phyloP scores from a whole-genome alignment of 2,329 filamentous ascomycete genomes.

The Fusarium domesticum region DNA sequence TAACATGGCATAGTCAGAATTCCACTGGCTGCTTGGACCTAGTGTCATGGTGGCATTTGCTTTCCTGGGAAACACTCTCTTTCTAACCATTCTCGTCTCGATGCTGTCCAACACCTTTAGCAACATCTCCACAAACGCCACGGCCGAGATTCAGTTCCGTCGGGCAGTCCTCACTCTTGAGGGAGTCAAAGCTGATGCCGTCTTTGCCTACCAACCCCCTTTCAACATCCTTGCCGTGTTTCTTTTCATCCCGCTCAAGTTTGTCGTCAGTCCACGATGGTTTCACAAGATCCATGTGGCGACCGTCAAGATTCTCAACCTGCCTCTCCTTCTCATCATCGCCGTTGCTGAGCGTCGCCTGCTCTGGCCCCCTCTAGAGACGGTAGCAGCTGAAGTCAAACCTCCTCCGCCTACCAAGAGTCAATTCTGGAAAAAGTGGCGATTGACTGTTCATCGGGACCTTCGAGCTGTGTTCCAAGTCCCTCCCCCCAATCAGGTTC shows the following conservation, averaged over 20 bases:
- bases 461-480: constrained; percentile 71
- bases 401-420: constrained; percentile 29
- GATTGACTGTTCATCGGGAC: constrained; percentile 68
- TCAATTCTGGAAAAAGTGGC: constrained; percentile 65
- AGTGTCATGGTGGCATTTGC: constrained; percentile 79
- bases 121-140: constrained; percentile 71
- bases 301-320: constrained; percentile 69
- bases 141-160: constrained; percentile 80
- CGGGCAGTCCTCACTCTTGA: constrained; percentile 79
- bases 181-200: constrained; percentile 79
- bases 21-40: constrained; percentile 77
- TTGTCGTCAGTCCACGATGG: constrained; percentile 75
- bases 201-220: constrained; percentile 79
- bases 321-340: constrained; percentile 70
- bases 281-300: constrained; percentile 88
- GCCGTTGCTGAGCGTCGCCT: constrained; percentile 66
- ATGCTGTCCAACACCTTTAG: constrained; percentile 84
- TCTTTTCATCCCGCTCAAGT: constrained; percentile 72
- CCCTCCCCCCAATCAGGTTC: constrained; percentile 60
- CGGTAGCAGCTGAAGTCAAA: constrained; percentile 17
- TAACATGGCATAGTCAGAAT: constrained; percentile 51
- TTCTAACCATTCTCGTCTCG: constrained; percentile 84
- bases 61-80: constrained; percentile 82
- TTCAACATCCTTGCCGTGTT: constrained; percentile 79
- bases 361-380: constrained; percentile 51